These are phyloP conservation scores for Pinguiococcus pyrenoidosus DNA, from an alignment of 108 stramenopile genomes.

Conservation along the genomic window DNA sequence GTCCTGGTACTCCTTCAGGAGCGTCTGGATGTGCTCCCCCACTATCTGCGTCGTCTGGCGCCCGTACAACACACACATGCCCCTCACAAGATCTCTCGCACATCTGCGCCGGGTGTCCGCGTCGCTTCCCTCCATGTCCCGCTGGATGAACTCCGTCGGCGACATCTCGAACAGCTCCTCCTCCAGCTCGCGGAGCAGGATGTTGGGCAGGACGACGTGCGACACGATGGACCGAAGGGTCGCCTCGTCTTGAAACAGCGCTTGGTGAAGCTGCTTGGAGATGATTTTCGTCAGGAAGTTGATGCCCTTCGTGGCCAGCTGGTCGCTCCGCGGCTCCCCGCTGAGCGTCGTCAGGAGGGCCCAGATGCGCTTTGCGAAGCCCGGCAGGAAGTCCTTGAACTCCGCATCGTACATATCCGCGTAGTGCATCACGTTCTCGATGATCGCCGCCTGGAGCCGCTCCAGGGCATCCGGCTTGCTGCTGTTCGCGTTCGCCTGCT, in stretches of 20 bases:
- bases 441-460: conserved; percentile 53
- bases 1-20: conserved; percentile 55
- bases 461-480: conserved; percentile 15
- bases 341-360: conserved; percentile 60
- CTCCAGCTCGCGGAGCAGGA: conserved; percentile 64
- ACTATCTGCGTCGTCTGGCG: conserved; percentile 64
- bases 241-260: conserved; percentile 57
- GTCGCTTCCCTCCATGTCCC: conserved; percentile 89
- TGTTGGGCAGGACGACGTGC: conserved; percentile 84
- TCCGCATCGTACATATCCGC: conserved; percentile 89
- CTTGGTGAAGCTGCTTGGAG: conserved; percentile 65
- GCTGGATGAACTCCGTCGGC: conserved; percentile 80
- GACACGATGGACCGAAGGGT: conserved; percentile 72
- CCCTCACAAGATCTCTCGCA: conserved; percentile 72
- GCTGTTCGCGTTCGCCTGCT: no score
- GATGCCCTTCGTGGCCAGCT: conserved; percentile 71
- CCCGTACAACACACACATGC: conserved; percentile 84
- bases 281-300: conserved; percentile 72
- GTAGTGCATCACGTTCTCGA: conserved; percentile 80
- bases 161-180: conserved; percentile 88
- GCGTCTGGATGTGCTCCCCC: conserved; percentile 52
- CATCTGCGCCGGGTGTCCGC: conserved; percentile 78
- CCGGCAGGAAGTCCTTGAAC: conserved; percentile 57
- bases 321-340: conserved; percentile 61
- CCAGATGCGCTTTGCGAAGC: conserved; percentile 74